Evolutionary conservation across 2,329 filamentous ascomycete species (phyloP).

Genomic region (Neopestalotiopsis sp.): DNA sequence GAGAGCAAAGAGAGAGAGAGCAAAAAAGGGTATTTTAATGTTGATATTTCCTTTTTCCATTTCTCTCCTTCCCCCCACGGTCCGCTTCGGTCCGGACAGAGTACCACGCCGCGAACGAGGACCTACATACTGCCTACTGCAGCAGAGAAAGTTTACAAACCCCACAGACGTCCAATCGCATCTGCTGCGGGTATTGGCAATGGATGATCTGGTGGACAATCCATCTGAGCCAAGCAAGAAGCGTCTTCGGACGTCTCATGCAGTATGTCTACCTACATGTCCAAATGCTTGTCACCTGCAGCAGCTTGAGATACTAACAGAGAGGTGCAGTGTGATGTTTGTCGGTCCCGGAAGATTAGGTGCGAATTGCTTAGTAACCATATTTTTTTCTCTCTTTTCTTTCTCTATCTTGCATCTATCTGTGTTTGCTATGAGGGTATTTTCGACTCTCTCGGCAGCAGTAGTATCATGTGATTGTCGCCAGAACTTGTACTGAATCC

Average conservation of each 20-base stretch:
- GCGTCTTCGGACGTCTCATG: slow-evolving; percentile 48
- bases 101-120: too few relatives aligned
- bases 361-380: slow-evolving; percentile 25
- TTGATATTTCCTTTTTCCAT: not conserved
- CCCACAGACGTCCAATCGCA: not conserved
- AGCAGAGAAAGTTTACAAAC: not conserved
- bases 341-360: slow-evolving; percentile 54
- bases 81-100: slow-evolving; percentile 21
- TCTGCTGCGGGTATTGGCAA: not conserved
- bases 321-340: slow-evolving; percentile 49
- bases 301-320: not conserved
- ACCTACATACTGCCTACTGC: too few relatives aligned
- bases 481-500: slow-evolving; percentile 9
- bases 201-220: slow-evolving; percentile 12
- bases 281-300: slow-evolving; percentile 16
- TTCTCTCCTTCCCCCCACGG: slow-evolving; percentile 7
- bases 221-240: slow-evolving; percentile 42
- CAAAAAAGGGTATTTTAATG: not conserved
- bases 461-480: not conserved
- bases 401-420: not conserved
- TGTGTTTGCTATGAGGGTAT: not conserved
- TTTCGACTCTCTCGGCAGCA: too few relatives aligned
- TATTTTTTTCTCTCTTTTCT: too few relatives aligned
- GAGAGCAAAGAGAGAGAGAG: too few relatives aligned
- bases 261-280: slow-evolving; percentile 36